Evolutionary conservation across 176 grass and related monocot species (phyloP), one percentile per base, ranked within the genome.

Genomic region (Saccharum spontaneum): DNA sequence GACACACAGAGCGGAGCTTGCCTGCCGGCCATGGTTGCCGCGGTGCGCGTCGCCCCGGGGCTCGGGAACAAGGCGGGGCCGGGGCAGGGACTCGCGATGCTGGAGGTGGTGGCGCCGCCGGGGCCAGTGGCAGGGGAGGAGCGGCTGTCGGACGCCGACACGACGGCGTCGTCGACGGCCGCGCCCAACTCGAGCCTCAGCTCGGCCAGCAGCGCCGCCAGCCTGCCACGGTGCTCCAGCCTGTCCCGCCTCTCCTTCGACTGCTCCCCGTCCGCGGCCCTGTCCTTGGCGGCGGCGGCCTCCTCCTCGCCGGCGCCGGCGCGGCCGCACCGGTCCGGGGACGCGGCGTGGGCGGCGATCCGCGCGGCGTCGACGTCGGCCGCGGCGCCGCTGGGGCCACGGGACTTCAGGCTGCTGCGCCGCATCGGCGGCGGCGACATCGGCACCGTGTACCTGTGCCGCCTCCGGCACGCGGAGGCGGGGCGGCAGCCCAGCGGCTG

Each of bases 341-440:
- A 97, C 59, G 79, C 76, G 15, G 86, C 85, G 41, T 85, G 92
- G 88, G 78, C 59, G 37, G 86, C 90, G 7, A 89, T 92, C 46
- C 83, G 76, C n/a, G 59, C 88, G 3, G 88, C 89, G 3, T 49
- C 88, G 10, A 10, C 36, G 40, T 26, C 88, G 16, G 16, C 84
- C 37, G 17, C 85, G 3, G 26, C 57, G 0, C 65, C 81, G 6
- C 86, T 96, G 2, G 93, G 93, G 0, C 90, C 88, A 0, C 69
- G 81, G 45, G 90, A 99, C 74, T 99, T 99, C 91, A 86, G 73
- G 74, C 86, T 99, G 0, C 66, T 99, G 1, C 86, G 90, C 2
- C 93, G 94, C 64, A 82, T 99, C 16, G 93, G 97, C 46, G 92
- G 88, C 60, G 97, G 97, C 26, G 97, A 99, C 83, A 84, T 99